These are phyloP conservation scores for Cladophialophora bantiana DNA, from an alignment of 2,329 filamentous ascomycete genomes.

Conservation along the genomic window DNA sequence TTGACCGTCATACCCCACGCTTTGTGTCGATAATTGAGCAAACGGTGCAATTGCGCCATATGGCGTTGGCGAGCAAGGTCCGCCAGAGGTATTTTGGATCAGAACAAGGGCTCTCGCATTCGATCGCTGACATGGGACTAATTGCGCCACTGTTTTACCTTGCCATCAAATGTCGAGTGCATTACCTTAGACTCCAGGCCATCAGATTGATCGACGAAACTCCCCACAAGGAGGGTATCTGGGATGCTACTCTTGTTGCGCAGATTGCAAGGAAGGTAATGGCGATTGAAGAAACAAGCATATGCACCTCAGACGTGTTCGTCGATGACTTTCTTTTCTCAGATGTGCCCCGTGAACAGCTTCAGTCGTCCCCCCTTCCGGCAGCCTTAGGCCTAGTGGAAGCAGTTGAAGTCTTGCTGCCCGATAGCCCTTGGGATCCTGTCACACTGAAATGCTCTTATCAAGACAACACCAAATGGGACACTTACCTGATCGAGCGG, in stretches of 20 bases:
- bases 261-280: constrained; percentile 36
- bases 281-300: constrained; percentile 28
- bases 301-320: neutral
- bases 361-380: neutral
- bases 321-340: constrained; percentile 2
- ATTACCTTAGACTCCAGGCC: constrained; percentile 43
- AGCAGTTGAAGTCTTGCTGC: constrained; percentile 6
- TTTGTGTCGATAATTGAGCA: constrained; percentile 38
- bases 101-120: constrained; percentile 10
- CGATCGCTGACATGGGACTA: constrained; percentile 44
- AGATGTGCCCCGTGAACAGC: neutral
- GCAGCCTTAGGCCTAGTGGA: neutral
- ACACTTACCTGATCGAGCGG: neutral
- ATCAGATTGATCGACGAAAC: constrained; percentile 35
- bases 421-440: constrained; percentile 9
- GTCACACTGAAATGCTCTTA: constrained; percentile 1
- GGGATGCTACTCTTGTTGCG: constrained; percentile 36
- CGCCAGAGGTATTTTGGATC: constrained; percentile 7
- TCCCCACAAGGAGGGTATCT: constrained; percentile 41
- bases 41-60: neutral
- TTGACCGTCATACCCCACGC: constrained; percentile 39
- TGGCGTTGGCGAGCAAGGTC: neutral
- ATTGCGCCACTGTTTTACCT: constrained; percentile 46
- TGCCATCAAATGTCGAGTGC: constrained; percentile 45
- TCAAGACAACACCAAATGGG: neutral